Conservation (phyloP, 352 stramenopile species). For the Globisporangium polare region DNA sequence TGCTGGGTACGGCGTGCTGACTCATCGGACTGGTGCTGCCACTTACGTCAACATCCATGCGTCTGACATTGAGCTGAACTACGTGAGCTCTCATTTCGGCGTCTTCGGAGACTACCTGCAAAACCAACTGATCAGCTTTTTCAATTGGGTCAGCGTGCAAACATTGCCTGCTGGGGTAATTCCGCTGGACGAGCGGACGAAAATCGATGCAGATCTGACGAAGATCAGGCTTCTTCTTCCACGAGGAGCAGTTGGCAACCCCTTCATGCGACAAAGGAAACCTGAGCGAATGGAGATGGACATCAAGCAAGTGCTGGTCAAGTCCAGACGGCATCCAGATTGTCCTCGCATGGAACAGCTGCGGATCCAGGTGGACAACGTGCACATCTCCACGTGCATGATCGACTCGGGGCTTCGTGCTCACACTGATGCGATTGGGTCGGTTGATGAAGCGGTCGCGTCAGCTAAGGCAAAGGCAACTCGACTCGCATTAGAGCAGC, state of each 20-base stretch:
- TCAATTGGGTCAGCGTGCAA: slow-evolving; percentile 55
- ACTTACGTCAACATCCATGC: slow-evolving; percentile 42
- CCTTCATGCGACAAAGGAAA: slow-evolving; percentile 30
- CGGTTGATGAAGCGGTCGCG: slow-evolving; percentile 31
- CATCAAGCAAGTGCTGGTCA: slow-evolving; percentile 34
- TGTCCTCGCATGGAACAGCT: slow-evolving; percentile 46
- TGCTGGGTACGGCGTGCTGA: slow-evolving; percentile 35
- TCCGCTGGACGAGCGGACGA: slow-evolving; percentile 41
- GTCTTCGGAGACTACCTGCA: slow-evolving; percentile 47
- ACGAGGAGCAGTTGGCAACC: slow-evolving; percentile 40
- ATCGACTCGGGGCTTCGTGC: slow-evolving; percentile 17
- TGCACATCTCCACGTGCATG: slow-evolving; percentile 43
- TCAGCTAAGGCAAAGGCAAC: slow-evolving; percentile 9
- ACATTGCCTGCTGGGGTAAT: slow-evolving; percentile 30
- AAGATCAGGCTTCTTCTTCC: slow-evolving; percentile 42
- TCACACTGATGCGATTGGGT: slow-evolving; percentile 32
- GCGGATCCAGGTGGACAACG: slow-evolving; percentile 29
- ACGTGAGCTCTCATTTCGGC: slow-evolving; percentile 43
- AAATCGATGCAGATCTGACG: slow-evolving; percentile 41
- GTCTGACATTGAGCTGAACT: slow-evolving; percentile 51
- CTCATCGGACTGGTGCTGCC: slow-evolving; percentile 37
- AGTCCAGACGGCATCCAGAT: slow-evolving; percentile 39
- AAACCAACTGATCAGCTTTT: slow-evolving; percentile 62
- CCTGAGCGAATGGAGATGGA: slow-evolving; percentile 54
- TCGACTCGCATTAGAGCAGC: slow-evolving; percentile 13